A percentile compares a stretch with the other conserved stretches of the same genome.
These are phyloP conservation scores for Nakataea oryzae DNA, from an alignment of 2,329 filamentous ascomycete species.

Conservation along the genomic window DNA sequence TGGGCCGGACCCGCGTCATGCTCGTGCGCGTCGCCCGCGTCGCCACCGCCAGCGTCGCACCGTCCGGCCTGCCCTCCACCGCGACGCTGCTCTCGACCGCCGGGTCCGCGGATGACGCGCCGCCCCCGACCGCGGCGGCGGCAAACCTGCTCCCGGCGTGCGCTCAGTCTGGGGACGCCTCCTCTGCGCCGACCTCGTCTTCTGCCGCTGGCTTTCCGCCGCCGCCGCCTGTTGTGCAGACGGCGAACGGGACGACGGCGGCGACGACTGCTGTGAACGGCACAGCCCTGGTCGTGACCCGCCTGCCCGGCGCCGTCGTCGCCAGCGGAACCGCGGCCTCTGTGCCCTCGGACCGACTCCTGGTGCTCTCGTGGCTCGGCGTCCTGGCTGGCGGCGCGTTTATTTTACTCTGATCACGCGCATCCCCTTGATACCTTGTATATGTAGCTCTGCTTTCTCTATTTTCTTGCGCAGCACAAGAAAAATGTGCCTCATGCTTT, in stretches of 20 bases:
- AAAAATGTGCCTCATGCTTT: not conserved
- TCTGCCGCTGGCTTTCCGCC: not conserved
- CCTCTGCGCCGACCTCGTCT: not conserved
- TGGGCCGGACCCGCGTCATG: not conserved
- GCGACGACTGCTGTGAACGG: not conserved
- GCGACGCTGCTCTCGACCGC: too few relatives aligned
- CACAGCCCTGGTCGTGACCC: not conserved
- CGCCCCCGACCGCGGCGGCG: too few relatives aligned
- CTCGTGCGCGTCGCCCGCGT: constrained; percentile 2
- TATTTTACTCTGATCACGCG: not conserved
- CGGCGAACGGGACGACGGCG: not conserved
- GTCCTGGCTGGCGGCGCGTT: not conserved
- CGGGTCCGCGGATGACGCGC: too few relatives aligned
- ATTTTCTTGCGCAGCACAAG: too few relatives aligned
- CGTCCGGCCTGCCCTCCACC: not conserved
- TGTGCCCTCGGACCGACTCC: not conserved
- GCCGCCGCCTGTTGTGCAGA: not conserved
- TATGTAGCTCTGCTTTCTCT: not conserved
- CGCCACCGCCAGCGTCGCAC: not conserved
- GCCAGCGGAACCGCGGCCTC: not conserved
- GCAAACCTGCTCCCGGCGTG: not conserved
- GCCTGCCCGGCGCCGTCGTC: not conserved
- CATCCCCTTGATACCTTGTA: not conserved
- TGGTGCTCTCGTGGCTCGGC: not conserved
- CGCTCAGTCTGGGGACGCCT: too few relatives aligned